These are phyloP conservation scores for Gastrolobium villosum DNA, from an alignment of 306 rosid genomes.

Conservation along the genomic window DNA sequence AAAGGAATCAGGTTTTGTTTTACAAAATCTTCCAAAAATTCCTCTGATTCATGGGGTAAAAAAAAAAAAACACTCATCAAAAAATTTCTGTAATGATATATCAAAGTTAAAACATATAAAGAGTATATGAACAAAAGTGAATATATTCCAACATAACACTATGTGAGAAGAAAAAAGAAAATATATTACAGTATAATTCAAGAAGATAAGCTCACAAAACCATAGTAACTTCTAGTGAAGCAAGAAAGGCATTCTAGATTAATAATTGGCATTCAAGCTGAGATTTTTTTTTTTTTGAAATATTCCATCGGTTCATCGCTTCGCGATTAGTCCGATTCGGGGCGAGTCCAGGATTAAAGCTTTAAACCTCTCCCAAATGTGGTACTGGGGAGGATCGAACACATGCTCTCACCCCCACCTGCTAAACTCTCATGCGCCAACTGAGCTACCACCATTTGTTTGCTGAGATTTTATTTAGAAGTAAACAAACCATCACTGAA, in stretches of 20 bases:
- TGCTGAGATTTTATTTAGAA: slow-evolving; percentile 16
- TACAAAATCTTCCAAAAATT: slow-evolving; percentile 81
- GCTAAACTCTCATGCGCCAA: no score
- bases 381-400: no score
- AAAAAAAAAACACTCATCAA: slow-evolving; percentile 34
- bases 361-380: no score
- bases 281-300: no score
- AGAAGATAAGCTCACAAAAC: slow-evolving; percentile 15
- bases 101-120: slow-evolving; percentile 30
- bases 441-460: no score
- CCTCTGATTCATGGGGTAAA: slow-evolving; percentile 63
- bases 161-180: neutral
- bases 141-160: slow-evolving; percentile 35
- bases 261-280: slow-evolving; percentile 16
- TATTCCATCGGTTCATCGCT: no score
- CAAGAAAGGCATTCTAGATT: slow-evolving; percentile 32
- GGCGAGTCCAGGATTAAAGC: no score
- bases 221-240: neutral
- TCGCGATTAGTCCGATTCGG: no score
- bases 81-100: slow-evolving; percentile 26
- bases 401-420: no score
- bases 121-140: slow-evolving; percentile 5
- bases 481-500: slow-evolving; percentile 1
- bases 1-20: slow-evolving; percentile 82
- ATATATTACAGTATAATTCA: slow-evolving; percentile 3